Conservation (phyloP, 345 rosid genomes). For the Schrenkiella parvula region DNA sequence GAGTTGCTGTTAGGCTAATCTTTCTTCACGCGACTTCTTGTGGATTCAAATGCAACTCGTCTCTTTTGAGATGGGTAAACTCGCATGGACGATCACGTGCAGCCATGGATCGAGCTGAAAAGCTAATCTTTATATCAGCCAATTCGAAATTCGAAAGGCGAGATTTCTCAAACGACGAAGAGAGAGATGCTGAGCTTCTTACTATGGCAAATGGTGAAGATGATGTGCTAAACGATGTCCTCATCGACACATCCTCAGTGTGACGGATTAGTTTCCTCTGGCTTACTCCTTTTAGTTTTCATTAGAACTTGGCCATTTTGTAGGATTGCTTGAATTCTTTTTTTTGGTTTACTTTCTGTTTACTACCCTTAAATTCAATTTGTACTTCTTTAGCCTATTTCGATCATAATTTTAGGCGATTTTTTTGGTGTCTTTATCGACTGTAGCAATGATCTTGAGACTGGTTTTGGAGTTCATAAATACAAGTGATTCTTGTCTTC, state of each 20-base stretch:
- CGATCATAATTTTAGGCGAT: constrained; percentile 15
- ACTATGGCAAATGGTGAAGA: constrained; percentile 68
- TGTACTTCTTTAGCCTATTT: constrained; percentile 26
- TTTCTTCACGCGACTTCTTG: constrained; percentile 91
- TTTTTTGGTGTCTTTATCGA: not conserved
- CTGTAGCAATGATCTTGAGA: constrained; percentile 19
- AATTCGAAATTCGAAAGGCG: constrained; percentile 82
- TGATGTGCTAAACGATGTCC: constrained; percentile 83
- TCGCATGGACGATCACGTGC: constrained; percentile 60
- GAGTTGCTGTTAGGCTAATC: constrained; percentile 95
- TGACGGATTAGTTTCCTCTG: constrained; percentile 40
- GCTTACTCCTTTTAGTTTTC: not conserved
- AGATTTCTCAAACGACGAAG: constrained; percentile 75
- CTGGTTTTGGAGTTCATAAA: constrained; percentile 1
- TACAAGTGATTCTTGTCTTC: constrained; percentile 10
- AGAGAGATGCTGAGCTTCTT: constrained; percentile 81
- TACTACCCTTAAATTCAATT: constrained; percentile 22
- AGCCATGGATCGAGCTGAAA: constrained; percentile 72
- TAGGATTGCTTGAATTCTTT: constrained; percentile 33
- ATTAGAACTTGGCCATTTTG: constrained; percentile 27
- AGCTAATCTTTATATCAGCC: constrained; percentile 82
- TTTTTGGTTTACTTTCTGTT: not conserved
- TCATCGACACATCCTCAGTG: constrained; percentile 82
- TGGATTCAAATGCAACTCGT: constrained; percentile 85
- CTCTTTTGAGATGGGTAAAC: constrained; percentile 74